phyloP scores from a whole-genome alignment of 495 filamentous ascomycete species.

The Aspergillus mulundensis region DNA sequence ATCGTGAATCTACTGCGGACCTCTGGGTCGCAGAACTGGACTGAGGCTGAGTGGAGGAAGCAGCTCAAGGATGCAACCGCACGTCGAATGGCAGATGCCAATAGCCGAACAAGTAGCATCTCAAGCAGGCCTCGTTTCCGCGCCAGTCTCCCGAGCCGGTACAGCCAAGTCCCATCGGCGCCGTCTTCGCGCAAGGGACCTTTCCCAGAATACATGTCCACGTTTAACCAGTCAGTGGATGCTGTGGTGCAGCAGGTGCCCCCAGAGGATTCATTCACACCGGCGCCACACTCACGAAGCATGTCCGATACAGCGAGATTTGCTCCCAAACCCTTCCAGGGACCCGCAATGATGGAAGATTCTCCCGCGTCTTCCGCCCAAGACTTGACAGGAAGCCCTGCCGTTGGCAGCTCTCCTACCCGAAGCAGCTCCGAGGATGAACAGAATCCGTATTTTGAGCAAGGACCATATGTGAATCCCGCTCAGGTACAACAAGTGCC shows the following conservation, averaged over 20 bases:
- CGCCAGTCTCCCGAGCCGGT: conserved; percentile 57
- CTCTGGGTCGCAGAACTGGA: conserved; percentile 74
- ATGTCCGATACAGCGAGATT: conserved; percentile 49
- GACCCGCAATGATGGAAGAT: conserved; percentile 27
- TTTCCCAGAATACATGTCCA: conserved; percentile 47
- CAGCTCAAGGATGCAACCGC: conserved; percentile 86
- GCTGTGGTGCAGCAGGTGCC: conserved; percentile 31
- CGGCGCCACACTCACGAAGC: conserved; percentile 47
- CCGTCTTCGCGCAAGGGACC: conserved; percentile 41
- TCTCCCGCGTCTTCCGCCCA: conserved; percentile 34
- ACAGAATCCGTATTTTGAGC: conserved; percentile 24
- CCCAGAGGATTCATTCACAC: conserved; percentile 35
- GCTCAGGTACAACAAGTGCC: conserved; percentile 43
- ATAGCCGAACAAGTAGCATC: conserved; percentile 54
- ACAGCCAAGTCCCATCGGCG: conserved; percentile 30
- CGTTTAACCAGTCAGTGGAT: conserved; percentile 38
- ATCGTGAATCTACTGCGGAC: conserved; percentile 73
- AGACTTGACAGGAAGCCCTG: conserved; percentile 34
- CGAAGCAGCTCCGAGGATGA: conserved; percentile 60
- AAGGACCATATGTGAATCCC: conserved; percentile 13
- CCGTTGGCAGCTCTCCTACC: conserved; percentile 35
- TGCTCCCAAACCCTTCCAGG: conserved; percentile 19
- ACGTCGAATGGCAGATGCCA: conserved; percentile 62
- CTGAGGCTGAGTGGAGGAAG: conserved; percentile 83
- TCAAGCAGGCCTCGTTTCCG: conserved; percentile 59